phyloP scores from a whole-genome alignment of 768 basidiomycete species.

The Mycena metata region DNA sequence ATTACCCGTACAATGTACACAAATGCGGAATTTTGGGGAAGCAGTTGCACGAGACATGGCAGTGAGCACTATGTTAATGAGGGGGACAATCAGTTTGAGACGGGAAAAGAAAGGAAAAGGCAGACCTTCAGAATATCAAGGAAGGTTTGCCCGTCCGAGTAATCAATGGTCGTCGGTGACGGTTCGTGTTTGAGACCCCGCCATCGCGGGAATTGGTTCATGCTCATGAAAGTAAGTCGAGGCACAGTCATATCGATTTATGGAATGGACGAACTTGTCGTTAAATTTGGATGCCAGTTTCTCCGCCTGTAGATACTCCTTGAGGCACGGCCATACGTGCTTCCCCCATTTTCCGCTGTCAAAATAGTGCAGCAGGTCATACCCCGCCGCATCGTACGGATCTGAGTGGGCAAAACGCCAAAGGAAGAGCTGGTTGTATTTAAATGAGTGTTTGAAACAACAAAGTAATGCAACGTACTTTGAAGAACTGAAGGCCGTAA shows the following conservation, averaged over 20 bases:
- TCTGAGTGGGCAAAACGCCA: constrained; percentile 24
- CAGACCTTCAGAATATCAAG: constrained; percentile 35
- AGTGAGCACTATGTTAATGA: constrained; percentile 20
- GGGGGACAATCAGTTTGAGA: neutral
- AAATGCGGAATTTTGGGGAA: constrained; percentile 23
- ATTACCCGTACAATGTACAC: constrained; percentile 17
- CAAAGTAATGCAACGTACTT: constrained; percentile 7
- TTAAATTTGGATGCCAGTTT: constrained; percentile 19
- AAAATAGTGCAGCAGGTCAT: constrained; percentile 29
- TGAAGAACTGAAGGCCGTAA: constrained; percentile 31
- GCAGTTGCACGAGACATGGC: constrained; percentile 24
- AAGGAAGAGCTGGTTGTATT: constrained; percentile 21
- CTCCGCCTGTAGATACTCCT: constrained; percentile 10
- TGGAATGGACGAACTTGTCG: neutral
- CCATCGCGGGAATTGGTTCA: constrained; percentile 31
- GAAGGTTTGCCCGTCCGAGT: constrained; percentile 34
- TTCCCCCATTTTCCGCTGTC: constrained; percentile 23
- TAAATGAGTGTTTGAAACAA: neutral
- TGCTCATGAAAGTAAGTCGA: constrained; percentile 7
- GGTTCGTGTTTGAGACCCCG: constrained; percentile 21
- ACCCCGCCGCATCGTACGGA: constrained; percentile 19
- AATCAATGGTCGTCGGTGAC: constrained; percentile 32
- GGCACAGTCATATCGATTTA: too few relatives aligned
- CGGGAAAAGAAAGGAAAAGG: neutral
- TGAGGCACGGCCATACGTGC: constrained; percentile 26